Base-by-base conservation (phyloP, 805 yeast species). In the Martiniozyma abietophila region DNA sequence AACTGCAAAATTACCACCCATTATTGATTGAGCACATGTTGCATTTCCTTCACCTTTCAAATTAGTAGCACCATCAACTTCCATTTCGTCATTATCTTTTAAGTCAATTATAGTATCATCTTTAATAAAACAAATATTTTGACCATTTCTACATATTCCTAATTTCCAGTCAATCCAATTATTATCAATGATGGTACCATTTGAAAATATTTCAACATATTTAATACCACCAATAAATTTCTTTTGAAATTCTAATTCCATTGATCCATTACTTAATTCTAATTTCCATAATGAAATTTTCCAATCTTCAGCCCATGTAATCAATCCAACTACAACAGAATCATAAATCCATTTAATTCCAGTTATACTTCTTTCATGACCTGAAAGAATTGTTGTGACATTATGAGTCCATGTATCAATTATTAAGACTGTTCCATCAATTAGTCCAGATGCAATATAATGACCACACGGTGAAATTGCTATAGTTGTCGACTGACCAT, bases 271-370 rank as follows among this genome's bases (percentile, higher is more conserved):
- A 50, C 40, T 30, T 2, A 4, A 5, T 18, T 26, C 21, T 4
- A 32, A 27, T 34, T 25, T 19, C 61, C 51, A 46, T 60, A 86
- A 50, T 31, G 79, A 73, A 27, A 80, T 71, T 32, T 65, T 67
- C 92, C 95, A 86, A 53, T 89, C 96, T 46, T 85, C 73, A 0
- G 88, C 74, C 10, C 85, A 64, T 3, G 82, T 66, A 3, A 88
- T 58, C 2, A 88, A 46, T 14, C 39, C 42, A 16, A 46, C 70
- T 83, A 17, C 81, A 54, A 0, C 94, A 8, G 23, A 26, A 43
- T 0, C 89, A 27, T 35, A 39, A 11, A 32, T 27, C 96, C 96
- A 88, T 39, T 70, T 61, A 12, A 80, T 37, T 2, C 88, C 75
- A 18, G 85, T 83, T 18, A 89, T 67, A 1, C 88, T 71, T 28